phyloP scores from a whole-genome alignment of 352 stramenopile genomes.

The Globisporangium okanoganense region DNA sequence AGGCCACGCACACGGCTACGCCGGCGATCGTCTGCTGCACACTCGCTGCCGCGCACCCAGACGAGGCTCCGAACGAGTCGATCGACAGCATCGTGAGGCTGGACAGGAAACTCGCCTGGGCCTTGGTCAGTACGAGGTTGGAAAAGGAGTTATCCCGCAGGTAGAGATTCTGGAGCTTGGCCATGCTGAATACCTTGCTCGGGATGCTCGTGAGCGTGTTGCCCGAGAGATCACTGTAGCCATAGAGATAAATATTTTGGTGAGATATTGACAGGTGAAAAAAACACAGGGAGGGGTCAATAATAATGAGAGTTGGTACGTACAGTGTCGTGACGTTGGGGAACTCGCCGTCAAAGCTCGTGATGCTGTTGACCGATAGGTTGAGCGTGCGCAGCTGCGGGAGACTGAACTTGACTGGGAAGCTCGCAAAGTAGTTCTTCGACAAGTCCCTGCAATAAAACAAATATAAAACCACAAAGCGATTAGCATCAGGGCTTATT shows the following conservation, averaged over 20 bases:
- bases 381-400: conserved; percentile 41
- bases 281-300: too few species aligned
- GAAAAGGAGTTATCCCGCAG: conserved; percentile 58
- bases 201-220: conserved; percentile 58
- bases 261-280: not conserved
- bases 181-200: conserved; percentile 40
- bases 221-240: conserved; percentile 38
- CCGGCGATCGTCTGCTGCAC: conserved; percentile 23
- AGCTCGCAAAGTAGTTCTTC: conserved; percentile 47
- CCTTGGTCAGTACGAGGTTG: conserved; percentile 26
- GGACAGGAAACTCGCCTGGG: conserved; percentile 20
- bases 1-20: conserved; percentile 28
- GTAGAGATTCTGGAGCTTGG: conserved; percentile 35
- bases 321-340: conserved; percentile 49
- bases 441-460: conserved; percentile 34
- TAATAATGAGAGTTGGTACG: conserved; percentile 6
- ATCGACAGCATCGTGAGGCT: conserved; percentile 39
- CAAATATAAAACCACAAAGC: not conserved
- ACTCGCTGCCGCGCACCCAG: conserved; percentile 19
- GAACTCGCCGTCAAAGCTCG: conserved; percentile 41
- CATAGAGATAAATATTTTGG: not conserved
- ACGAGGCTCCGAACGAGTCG: conserved; percentile 29
- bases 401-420: conserved; percentile 47
- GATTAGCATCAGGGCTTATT: not conserved
- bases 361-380: conserved; percentile 51